These are phyloP conservation scores for Batrachochytrium dendrobatidis DNA, from an alignment of 371 early-diverging fungal genomes.

Conservation along the genomic window DNA sequence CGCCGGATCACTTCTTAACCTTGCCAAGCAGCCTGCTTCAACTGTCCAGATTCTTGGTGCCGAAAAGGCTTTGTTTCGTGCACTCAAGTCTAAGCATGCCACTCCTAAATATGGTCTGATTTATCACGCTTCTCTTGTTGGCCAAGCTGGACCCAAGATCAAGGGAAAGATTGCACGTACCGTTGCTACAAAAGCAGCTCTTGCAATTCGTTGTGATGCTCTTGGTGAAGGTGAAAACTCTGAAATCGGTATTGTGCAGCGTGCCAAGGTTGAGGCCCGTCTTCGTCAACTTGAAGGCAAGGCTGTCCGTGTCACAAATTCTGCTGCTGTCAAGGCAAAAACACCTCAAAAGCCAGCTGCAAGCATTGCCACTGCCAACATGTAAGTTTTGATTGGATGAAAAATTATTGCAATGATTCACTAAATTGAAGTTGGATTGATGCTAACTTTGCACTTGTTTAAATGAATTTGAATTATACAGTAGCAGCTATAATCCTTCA, in stretches of 20 bases:
- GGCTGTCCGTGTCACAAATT: slow-evolving; percentile 74
- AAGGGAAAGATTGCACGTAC: slow-evolving; percentile 97
- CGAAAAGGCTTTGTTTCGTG: slow-evolving; percentile 96
- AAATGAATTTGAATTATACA: slow-evolving; percentile 9
- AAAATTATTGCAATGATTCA: slow-evolving; percentile 26
- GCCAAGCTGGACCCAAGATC: slow-evolving; percentile 89
- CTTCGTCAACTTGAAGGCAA: slow-evolving; percentile 90
- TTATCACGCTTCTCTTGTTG: slow-evolving; percentile 91
- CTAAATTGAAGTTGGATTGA: slow-evolving; percentile 11
- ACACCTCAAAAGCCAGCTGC: slow-evolving; percentile 36
- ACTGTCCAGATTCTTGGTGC: slow-evolving; percentile 99
- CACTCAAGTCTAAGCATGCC: slow-evolving; percentile 95
- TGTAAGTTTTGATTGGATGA: slow-evolving; percentile 1
- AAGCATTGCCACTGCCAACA: background rate
- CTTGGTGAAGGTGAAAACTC: slow-evolving; percentile 66
- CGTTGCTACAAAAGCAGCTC: slow-evolving; percentile 90
- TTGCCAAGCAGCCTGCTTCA: slow-evolving; percentile 93
- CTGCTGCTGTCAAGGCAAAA: slow-evolving; percentile 58
- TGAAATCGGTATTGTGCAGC: slow-evolving; percentile 76
- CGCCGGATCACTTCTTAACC: slow-evolving; percentile 92
- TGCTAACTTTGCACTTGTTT: slow-evolving; percentile 8
- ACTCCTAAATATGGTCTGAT: slow-evolving; percentile 99
- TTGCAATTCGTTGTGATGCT: slow-evolving; percentile 92
- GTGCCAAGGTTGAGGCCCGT: slow-evolving; percentile 79
- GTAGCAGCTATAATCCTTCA: slow-evolving; percentile 1